Base-by-base conservation (phyloP, 1,284 basidiomycete genomes). In the Malassezia caprae region DNA sequence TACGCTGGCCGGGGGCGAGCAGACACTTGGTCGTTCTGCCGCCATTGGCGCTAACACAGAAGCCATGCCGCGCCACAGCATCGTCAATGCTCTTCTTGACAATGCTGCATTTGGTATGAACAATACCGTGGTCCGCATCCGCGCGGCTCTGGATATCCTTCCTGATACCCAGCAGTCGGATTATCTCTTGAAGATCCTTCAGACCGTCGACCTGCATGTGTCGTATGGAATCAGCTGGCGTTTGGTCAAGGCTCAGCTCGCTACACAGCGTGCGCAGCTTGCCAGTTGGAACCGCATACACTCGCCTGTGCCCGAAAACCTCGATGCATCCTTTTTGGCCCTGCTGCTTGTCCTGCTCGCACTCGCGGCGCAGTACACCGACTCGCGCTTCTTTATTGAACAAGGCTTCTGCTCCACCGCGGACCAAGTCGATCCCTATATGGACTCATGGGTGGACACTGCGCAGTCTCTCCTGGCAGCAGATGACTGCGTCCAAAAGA, bases 221-320 rank as follows among this genome's bases (percentile, higher is more conserved):
- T 59, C 59, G 1, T 62, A 64, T 31, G 67, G 64, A 23, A 63
- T 68, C 48, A 65, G 61, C 30, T 68, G 67, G 67, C 61, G 63
- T 8, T 59, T 68, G n/a, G 61, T 68, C 31, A 60, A 60, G 13
- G 60, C 59, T 34, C 67, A 68, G 37, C 57, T 68, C 3, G 60
- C 64, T 52, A 63, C 58, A n/a, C 62, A 66, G 8, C 62, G 66
- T n/a, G 55, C 62, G 13, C 64, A 66, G 43, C 58, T 68, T 19
- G 62, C 66, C 6, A 63, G 60, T 30, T 68, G 66, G 66, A 56
- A 63, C 27, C 58, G 62, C 2, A 65, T 60, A n/a, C 64, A 66
- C 30, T 53, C 64, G 1, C 53, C 59, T 17, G 58, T 63, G 17
- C 66, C 64, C 0, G 66, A 66, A 26, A 58, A 48, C 17, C 19